phyloP scores from a whole-genome alignment of 2,329 filamentous ascomycete species.

The Colletotrichum sp. region DNA sequence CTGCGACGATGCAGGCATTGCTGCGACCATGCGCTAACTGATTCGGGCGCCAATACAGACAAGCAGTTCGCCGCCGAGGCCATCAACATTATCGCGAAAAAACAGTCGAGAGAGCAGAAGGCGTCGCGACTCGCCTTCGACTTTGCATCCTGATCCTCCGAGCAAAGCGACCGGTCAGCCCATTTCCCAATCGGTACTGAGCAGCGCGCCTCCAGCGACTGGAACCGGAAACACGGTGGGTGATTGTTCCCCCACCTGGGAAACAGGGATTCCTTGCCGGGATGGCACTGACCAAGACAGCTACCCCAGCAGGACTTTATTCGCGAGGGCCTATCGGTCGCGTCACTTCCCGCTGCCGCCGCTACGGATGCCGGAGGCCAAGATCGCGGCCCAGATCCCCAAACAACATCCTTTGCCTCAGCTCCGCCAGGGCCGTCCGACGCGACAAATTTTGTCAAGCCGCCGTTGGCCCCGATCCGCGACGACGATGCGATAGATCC shows the following conservation, averaged over 20 bases:
- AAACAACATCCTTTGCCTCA: not conserved
- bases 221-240: not conserved
- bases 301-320: slow-evolving; percentile 10
- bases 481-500: not conserved
- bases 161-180: not conserved
- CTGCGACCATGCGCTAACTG: slow-evolving; percentile 14
- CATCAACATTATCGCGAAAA: not conserved
- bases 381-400: not conserved
- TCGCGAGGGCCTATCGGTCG: slow-evolving; percentile 1
- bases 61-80: slow-evolving; percentile 19
- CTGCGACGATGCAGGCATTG: slow-evolving; percentile 11
- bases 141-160: not conserved
- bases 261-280: not conserved
- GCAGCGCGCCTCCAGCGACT: not conserved
- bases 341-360: slow-evolving; percentile 1
- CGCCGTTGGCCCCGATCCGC: not conserved
- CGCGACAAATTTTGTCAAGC: not conserved
- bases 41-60: slow-evolving; percentile 3
- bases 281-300: slow-evolving; percentile 19
- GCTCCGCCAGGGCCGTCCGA: not conserved
- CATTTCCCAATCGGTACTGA: not conserved
- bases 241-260: not conserved
- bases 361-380: not conserved
- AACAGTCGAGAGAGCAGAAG: not conserved
- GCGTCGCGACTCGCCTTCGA: not conserved